Conservation (phyloP, 129 eudicot genomes). For the Chrysanthemum lavandulifolium region DNA sequence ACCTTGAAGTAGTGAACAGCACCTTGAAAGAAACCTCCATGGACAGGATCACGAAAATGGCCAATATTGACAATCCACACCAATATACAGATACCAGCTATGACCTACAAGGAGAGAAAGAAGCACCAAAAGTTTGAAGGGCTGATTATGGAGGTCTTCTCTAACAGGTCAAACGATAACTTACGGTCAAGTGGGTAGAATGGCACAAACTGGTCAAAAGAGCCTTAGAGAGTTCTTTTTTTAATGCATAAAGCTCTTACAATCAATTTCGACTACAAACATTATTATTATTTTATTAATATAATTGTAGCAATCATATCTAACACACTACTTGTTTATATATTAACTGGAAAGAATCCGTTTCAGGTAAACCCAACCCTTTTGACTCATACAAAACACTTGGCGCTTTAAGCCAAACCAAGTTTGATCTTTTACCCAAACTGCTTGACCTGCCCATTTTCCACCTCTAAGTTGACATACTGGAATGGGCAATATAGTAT, state of each 20-base stretch:
- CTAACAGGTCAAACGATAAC: neutral
- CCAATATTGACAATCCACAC: slow-evolving; percentile 99
- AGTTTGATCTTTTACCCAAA: slow-evolving; percentile 1
- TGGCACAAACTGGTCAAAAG: neutral
- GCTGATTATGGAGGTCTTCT: slow-evolving; percentile 1
- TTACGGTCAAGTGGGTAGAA: neutral
- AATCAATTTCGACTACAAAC: neutral
- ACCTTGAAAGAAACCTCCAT: slow-evolving; percentile 91
- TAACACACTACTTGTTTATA: neutral
- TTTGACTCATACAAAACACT: neutral
- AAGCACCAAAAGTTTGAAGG: slow-evolving; percentile 1
- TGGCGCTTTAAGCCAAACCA: neutral
- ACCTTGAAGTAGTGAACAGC: slow-evolving; percentile 99
- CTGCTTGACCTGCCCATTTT: neutral
- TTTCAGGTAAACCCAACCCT: neutral
- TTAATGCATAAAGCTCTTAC: neutral
- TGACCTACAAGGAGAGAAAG: slow-evolving; percentile 56
- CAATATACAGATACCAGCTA: slow-evolving; percentile 93
- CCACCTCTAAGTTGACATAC: slow-evolving; percentile 9
- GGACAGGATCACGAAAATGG: slow-evolving; percentile 94
- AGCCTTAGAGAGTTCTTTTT: neutral
- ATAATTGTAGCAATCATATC: no score
- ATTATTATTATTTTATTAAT: neutral
- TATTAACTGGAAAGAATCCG: neutral
- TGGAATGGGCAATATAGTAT: neutral